These are phyloP conservation scores for Phytopythium sindhum DNA, from an alignment of 352 stramenopile genomes.

Conservation along the genomic window DNA sequence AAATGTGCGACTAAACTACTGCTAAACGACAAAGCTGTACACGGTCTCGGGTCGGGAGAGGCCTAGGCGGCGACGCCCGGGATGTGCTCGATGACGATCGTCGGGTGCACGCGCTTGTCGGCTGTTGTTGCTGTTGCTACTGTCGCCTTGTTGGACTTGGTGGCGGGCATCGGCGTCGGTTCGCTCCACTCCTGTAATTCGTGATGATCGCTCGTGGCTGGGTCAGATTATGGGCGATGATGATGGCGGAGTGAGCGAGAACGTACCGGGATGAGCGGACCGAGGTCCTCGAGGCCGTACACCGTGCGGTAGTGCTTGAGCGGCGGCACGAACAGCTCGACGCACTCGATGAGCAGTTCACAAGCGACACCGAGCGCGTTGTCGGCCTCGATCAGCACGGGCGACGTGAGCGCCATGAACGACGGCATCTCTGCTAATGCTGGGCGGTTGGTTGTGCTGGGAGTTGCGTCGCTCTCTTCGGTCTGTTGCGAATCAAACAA, in stretches of 20 bases:
- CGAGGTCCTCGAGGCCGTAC: constrained; percentile 8
- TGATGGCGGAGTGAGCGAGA: neutral
- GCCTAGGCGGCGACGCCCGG: constrained; percentile 5
- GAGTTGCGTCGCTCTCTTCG: neutral
- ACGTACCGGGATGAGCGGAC: constrained; percentile 8
- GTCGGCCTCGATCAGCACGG: constrained; percentile 6
- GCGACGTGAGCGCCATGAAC: neutral
- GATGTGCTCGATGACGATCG: constrained; percentile 2
- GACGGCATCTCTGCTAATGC: neutral
- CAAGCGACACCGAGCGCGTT: neutral
- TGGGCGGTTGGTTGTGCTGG: neutral
- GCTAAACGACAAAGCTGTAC: neutral
- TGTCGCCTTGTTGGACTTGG: neutral
- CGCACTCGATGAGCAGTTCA: constrained; percentile 2
- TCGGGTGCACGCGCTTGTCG: constrained; percentile 4
- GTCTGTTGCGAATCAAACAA: constrained; percentile 4
- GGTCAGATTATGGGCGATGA: neutral
- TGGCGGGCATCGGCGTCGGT: neutral
- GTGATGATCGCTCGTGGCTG: neutral
- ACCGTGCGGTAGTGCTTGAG: constrained; percentile 5
- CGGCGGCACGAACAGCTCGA: constrained; percentile 8
- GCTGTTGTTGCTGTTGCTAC: neutral
- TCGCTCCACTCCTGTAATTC: constrained; percentile 5
- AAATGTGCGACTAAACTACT: neutral
- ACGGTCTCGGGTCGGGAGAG: neutral